These are phyloP conservation scores for Eruca vesicaria DNA, from an alignment of 441 rosid genomes.

Conservation along the genomic window DNA sequence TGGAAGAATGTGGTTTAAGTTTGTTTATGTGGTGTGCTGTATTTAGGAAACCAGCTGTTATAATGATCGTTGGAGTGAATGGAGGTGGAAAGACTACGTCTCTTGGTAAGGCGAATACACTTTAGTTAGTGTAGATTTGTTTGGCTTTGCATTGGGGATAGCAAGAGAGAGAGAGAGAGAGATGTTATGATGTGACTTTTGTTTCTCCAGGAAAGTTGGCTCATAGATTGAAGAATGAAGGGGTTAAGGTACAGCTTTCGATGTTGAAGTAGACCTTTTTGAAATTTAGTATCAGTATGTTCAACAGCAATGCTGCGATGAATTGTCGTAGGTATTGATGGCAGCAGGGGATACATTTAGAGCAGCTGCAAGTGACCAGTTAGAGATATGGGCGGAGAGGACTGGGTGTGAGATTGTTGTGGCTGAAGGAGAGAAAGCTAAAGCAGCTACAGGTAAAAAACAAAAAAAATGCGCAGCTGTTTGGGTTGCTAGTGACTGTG, in stretches of 20 bases:
- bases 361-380: slow-evolving; percentile 90
- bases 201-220: slow-evolving; percentile 81
- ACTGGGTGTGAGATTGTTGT: slow-evolving; percentile 81
- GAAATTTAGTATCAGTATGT: slow-evolving; percentile 20
- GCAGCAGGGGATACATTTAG: slow-evolving; percentile 97
- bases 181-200: slow-evolving; percentile 4
- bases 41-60: slow-evolving; percentile 85
- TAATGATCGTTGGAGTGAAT: slow-evolving; percentile 86
- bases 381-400: slow-evolving; percentile 93
- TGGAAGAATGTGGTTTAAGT: slow-evolving; percentile 14
- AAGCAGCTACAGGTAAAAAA: slow-evolving; percentile 89
- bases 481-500: slow-evolving; percentile 1
- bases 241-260: slow-evolving; percentile 64
- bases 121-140: background rate
- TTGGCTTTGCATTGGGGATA: background rate
- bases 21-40: slow-evolving; percentile 15
- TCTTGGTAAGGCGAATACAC: slow-evolving; percentile 58
- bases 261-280: background rate
- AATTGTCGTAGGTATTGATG: slow-evolving; percentile 60
- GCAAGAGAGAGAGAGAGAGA: background rate
- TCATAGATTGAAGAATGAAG: slow-evolving; percentile 79
- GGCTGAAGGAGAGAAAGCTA: slow-evolving; percentile 68
- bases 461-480: background rate
- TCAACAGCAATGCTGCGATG: slow-evolving; percentile 24
- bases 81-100: slow-evolving; percentile 99